phyloP scores from a whole-genome alignment of 352 stramenopile genomes.

The Phytophthora agathidicida region DNA sequence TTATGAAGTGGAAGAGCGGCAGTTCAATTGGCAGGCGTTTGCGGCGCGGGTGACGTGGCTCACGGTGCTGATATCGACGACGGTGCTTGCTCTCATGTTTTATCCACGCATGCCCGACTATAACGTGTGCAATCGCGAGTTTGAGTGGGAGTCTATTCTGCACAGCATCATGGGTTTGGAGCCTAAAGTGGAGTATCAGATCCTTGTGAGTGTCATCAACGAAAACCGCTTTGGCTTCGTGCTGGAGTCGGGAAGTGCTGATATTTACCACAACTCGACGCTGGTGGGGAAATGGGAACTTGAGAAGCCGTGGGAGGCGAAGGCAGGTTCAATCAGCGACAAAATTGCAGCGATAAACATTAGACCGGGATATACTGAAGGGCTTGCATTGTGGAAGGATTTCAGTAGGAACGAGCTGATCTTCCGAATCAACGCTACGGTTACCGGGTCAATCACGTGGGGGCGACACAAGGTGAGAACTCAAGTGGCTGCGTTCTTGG shows the following conservation, averaged over 20 bases:
- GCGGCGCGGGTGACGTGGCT: slow-evolving; percentile 64
- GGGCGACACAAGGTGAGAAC: slow-evolving; percentile 83
- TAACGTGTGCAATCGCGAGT: slow-evolving; percentile 90
- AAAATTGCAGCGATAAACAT: slow-evolving; percentile 80
- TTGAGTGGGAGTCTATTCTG: slow-evolving; percentile 89
- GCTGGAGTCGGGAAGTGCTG: slow-evolving; percentile 68
- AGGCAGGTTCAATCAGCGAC: slow-evolving; percentile 79
- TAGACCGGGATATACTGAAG: slow-evolving; percentile 67
- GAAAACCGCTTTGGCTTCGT: slow-evolving; percentile 90
- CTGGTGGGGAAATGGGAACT: slow-evolving; percentile 79
- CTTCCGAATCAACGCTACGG: slow-evolving; percentile 83
- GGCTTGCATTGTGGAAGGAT: slow-evolving; percentile 63
- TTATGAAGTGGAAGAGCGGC: slow-evolving; percentile 51
- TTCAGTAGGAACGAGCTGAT: slow-evolving; percentile 80
- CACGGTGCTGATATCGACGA: slow-evolving; percentile 54
- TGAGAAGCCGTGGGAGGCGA: slow-evolving; percentile 64
- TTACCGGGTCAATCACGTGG: slow-evolving; percentile 85
- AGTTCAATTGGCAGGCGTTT: slow-evolving; percentile 59
- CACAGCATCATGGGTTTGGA: slow-evolving; percentile 73
- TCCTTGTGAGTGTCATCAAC: slow-evolving; percentile 88
- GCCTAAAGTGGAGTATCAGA: slow-evolving; percentile 86
- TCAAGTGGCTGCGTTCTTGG: no score
- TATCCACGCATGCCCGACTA: slow-evolving; percentile 89
- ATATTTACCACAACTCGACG: slow-evolving; percentile 84
- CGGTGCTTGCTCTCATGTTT: slow-evolving; percentile 84